phyloP scores from a whole-genome alignment of 495 filamentous ascomycete genomes.

The Lineolata rhizophorae region DNA sequence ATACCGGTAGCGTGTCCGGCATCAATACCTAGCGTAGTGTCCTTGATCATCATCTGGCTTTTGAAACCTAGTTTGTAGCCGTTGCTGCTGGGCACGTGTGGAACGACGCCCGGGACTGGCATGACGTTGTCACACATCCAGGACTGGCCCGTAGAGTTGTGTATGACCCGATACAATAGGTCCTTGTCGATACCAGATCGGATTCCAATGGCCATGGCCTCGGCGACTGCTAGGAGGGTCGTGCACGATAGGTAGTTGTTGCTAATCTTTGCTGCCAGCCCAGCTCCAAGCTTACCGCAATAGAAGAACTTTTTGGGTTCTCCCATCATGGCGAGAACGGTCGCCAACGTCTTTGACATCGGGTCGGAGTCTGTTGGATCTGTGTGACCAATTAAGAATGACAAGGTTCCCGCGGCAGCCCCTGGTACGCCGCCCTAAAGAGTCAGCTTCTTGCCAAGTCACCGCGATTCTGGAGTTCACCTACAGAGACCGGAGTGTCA shows the following conservation, averaged over 20 bases:
- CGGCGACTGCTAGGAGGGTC: constrained; percentile 19
- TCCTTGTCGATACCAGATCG: constrained; percentile 19
- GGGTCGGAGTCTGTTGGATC: constrained; percentile 1
- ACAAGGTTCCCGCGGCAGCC: constrained; percentile 7
- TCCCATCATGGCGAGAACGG: constrained; percentile 14
- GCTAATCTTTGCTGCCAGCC: constrained; percentile 21
- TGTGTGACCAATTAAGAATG: constrained; percentile 7
- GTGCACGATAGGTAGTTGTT: constrained; percentile 23
- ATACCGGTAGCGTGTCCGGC: constrained; percentile 5
- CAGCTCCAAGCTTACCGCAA: constrained; percentile 16
- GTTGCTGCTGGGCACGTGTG: constrained; percentile 17
- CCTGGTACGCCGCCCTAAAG: constrained; percentile 8
- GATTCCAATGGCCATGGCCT: constrained; percentile 22
- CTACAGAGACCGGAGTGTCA: constrained; percentile 8
- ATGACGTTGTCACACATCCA: constrained; percentile 21
- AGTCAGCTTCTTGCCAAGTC: background rate
- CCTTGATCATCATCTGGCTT: constrained; percentile 17
- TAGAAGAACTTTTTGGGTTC: constrained; percentile 15
- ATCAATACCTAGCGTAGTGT: constrained; percentile 9
- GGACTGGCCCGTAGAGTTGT: constrained; percentile 17
- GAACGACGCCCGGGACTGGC: constrained; percentile 19
- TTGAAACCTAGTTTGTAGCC: constrained; percentile 21
- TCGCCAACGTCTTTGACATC: constrained; percentile 4
- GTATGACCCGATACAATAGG: constrained; percentile 18
- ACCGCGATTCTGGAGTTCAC: constrained; percentile 4